phyloP scores from a whole-genome alignment of 345 rosid genomes.

The Sapria himalayana region DNA sequence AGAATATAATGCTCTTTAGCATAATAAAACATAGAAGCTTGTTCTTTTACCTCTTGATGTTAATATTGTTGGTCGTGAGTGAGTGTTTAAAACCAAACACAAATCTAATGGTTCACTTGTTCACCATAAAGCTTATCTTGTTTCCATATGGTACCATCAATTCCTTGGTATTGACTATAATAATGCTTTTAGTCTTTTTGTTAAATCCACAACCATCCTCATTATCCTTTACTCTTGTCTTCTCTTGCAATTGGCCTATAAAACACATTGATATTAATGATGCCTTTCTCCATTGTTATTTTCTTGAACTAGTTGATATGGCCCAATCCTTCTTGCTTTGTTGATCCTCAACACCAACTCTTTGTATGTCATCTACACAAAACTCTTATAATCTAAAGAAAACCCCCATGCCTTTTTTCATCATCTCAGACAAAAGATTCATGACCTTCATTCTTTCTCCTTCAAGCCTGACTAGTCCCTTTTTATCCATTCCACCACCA shows the following conservation, averaged over 20 bases:
- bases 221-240: neutral
- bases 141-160: neutral
- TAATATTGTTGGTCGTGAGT: neutral
- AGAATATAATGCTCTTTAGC: neutral
- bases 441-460: too few relatives aligned
- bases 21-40: neutral
- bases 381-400: neutral
- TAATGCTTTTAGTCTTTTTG: neutral
- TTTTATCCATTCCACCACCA: too few relatives aligned
- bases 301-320: neutral
- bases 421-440: too few relatives aligned
- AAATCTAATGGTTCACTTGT: neutral
- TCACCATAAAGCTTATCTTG: neutral
- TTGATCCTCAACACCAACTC: neutral
- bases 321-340: neutral
- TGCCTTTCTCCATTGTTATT: constrained; percentile 4
- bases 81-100: neutral
- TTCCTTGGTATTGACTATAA: neutral
- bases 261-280: neutral
- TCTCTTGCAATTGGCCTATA: neutral
- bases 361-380: neutral
- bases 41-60: neutral
- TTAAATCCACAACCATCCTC: neutral
- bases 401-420: too few relatives aligned
- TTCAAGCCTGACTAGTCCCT: too few relatives aligned